These are phyloP conservation scores for Clavispora carvajalis DNA, from an alignment of 805 yeast genomes.

Conservation along the genomic window DNA sequence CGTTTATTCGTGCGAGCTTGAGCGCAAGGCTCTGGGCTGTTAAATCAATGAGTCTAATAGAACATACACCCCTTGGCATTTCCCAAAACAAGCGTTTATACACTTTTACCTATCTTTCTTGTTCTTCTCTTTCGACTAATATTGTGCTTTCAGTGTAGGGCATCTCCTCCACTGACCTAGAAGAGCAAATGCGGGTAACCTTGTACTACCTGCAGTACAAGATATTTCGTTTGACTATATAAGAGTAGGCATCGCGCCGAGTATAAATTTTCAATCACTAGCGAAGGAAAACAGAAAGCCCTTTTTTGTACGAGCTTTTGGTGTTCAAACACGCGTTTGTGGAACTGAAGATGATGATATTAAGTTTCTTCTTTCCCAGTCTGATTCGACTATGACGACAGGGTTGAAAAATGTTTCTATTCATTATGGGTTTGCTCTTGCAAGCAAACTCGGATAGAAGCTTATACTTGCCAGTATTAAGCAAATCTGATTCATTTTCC, in stretches of 20 bases:
- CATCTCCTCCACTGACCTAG: neutral
- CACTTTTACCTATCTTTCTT: no score
- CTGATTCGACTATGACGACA: constrained; percentile 92
- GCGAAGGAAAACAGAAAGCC: constrained; percentile 3
- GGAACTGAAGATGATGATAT: constrained; percentile 36
- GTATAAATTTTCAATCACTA: neutral
- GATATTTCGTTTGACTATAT: neutral
- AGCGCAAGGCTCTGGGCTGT: no score
- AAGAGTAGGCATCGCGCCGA: neutral
- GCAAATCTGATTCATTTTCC: constrained; percentile 52
- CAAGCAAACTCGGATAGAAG: constrained; percentile 39
- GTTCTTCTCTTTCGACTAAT: no score
- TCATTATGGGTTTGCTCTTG: constrained; percentile 32
- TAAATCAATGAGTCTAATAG: no score
- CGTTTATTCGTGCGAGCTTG: no score
- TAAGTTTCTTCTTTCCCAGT: constrained; percentile 82
- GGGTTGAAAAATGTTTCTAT: constrained; percentile 53
- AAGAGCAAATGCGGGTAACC: neutral
- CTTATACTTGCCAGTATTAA: constrained; percentile 87
- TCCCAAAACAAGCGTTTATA: no score
- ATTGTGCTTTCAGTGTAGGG: neutral
- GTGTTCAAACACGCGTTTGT: constrained; percentile 10
- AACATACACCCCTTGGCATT: no score
- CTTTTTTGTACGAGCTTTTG: constrained; percentile 21
- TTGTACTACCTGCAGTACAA: neutral